A percentile compares a stretch with the other conserved stretches of the same genome.
These are phyloP conservation scores for Globisporangium paddicum DNA, from an alignment of 352 stramenopile species.

Conservation along the genomic window DNA sequence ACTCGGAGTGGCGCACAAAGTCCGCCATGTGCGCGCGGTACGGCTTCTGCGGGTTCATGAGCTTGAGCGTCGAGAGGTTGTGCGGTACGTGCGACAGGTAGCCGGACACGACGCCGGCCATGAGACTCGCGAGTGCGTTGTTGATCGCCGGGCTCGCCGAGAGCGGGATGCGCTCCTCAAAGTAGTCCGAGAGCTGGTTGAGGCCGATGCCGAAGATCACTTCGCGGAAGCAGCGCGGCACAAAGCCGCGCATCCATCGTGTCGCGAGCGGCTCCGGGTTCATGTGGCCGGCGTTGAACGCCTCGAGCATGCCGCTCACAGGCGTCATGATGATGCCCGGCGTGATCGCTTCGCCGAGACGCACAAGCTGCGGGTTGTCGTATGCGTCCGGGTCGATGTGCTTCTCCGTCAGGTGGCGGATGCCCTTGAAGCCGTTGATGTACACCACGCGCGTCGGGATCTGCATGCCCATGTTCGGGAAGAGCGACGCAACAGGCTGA, in stretches of 20 bases:
- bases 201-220: conserved; percentile 93
- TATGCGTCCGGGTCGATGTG: conserved; percentile 81
- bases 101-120: conserved; percentile 86
- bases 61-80: conserved; percentile 95
- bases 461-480: conserved; percentile 94
- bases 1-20: conserved; percentile 78
- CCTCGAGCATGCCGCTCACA: conserved; percentile 89
- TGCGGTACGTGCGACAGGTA: conserved; percentile 95
- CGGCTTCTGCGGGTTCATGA: conserved; percentile 90
- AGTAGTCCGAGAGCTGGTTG: conserved; percentile 93
- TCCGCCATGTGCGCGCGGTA: conserved; percentile 83
- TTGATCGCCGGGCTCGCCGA: conserved; percentile 64
- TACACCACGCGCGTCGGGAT: conserved; percentile 91
- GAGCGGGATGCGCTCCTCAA: conserved; percentile 86
- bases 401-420: conserved; percentile 83
- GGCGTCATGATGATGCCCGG: conserved; percentile 93
- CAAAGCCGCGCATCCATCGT: conserved; percentile 88
- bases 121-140: conserved; percentile 87
- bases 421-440: conserved; percentile 93
- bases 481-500: conserved; percentile 74
- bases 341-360: conserved; percentile 73
- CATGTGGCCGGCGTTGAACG: conserved; percentile 92
- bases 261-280: conserved; percentile 88
- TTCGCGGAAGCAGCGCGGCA: conserved; percentile 83
- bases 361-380: conserved; percentile 75